Percentiles rank a stretch among this genome's conserved stretches.
Conservation (phyloP, 1,139 yeast species). For the Lodderomyces metapsilosis region DNA sequence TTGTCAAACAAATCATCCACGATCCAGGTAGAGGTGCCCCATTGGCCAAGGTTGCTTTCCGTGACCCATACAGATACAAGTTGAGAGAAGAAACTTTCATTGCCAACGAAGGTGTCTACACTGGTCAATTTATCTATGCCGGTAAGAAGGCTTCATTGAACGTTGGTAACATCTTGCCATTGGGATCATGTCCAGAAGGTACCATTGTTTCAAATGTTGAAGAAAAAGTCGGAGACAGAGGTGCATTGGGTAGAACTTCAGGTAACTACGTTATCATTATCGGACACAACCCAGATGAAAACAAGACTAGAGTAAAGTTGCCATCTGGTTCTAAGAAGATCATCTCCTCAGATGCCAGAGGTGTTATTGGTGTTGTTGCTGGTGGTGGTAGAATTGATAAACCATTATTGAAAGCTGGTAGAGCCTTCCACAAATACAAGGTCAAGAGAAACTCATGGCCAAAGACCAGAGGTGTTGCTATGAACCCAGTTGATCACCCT, state of each 20-base stretch:
- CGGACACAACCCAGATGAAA: constrained; percentile 99
- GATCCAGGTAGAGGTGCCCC: constrained; percentile 99
- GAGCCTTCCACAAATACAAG: constrained; percentile 99
- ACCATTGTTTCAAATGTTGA: constrained; percentile 97
- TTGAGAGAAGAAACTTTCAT: constrained; percentile 97
- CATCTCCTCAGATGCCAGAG: constrained; percentile 94
- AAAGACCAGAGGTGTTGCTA: constrained; percentile 99
- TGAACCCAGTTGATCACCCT: constrained; percentile 99
- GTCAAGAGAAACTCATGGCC: constrained; percentile 99
- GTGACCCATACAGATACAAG: constrained; percentile 99
- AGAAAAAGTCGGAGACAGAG: constrained; percentile 99
- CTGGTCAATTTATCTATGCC: constrained; percentile 98
- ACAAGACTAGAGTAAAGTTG: constrained; percentile 98
- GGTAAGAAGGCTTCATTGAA: constrained; percentile 98
- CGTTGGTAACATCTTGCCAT: constrained; percentile 97
- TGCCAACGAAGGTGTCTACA: constrained; percentile 99
- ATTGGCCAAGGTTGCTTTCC: constrained; percentile 97
- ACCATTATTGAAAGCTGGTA: constrained; percentile 99
- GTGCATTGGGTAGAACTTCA: constrained; percentile 99
- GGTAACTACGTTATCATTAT: constrained; percentile 99
- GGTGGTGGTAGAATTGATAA: constrained; percentile 99
- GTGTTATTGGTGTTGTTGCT: constrained; percentile 99
- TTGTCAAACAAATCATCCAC: constrained; percentile 97
- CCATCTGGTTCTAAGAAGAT: constrained; percentile 99
- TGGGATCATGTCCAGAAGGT: constrained; percentile 98